A percentile compares a stretch with the other conserved stretches of the same genome.
Evolutionary conservation across 2,329 filamentous ascomycete species (phyloP).

Genomic region (Achaetomium macrosporum): DNA sequence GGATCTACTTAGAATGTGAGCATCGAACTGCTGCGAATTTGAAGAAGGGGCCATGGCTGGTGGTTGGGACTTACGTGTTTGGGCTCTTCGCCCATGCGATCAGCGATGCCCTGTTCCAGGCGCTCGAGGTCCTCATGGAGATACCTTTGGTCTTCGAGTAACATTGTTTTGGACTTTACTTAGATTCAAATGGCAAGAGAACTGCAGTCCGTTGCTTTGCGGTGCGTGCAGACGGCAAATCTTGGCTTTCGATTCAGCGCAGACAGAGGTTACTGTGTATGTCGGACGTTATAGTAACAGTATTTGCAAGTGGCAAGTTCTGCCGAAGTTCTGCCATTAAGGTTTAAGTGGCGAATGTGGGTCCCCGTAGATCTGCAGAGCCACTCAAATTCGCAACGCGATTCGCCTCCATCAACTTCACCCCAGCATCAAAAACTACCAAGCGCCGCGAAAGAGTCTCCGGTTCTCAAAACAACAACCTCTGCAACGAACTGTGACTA

Average conservation of each 20-base stretch:
- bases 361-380: not conserved
- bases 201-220: not conserved
- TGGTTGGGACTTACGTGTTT: conserved; percentile 61
- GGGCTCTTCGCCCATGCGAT: conserved; percentile 83
- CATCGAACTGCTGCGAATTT: not conserved
- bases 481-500: not conserved
- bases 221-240: not conserved
- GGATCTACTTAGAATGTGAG: conserved; percentile 51
- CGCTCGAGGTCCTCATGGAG: conserved; percentile 96
- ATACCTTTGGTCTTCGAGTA: conserved; percentile 88
- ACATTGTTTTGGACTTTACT: conserved; percentile 44
- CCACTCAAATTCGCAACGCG: not conserved
- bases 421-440: not conserved
- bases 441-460: not conserved
- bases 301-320: not conserved
- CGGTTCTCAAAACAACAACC: not conserved
- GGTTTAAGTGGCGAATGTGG: not conserved
- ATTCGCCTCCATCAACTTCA: conserved; percentile 5
- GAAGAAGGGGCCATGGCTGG: not conserved
- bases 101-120: conserved; percentile 86
- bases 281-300: not conserved
- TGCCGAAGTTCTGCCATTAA: conserved; percentile 13
- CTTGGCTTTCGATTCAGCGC: conserved; percentile 3
- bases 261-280: too few relatives aligned
- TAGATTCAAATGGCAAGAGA: not conserved